Evolutionary conservation across 2,329 filamentous ascomycete species (phyloP), one percentile per base, ranked within the genome.

Genomic region (Stachybotrys chlorohalonatus): DNA sequence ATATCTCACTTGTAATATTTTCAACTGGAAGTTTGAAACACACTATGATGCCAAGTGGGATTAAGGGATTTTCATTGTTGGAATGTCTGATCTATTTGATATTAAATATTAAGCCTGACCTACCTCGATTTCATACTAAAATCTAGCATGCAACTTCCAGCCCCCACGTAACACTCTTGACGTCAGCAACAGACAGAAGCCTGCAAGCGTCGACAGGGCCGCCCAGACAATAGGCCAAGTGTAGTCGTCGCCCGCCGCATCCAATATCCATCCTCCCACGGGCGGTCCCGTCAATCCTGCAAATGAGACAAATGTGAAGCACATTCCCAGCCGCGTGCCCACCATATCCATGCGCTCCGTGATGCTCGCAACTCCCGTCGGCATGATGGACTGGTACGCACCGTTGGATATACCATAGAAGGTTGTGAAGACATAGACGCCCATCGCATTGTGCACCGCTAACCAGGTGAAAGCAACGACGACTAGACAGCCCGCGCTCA

Each of bases 251-350:
- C 16, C 24, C 30, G 30, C 30, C 5, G 45, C 52, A 1, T 60
- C 55, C 51, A 64, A 58, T 0, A 64, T 39, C 1, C 59, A 13
- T 0, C 73, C 73, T 0, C 73, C 73, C 17, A 74, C 65, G 0
- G 73, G 72, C 4, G 71, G 70, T 0, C 72, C 72, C 0, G 72
- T 72, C 13, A 75, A 53, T 0, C 70, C 66, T 1, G 69, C 70
- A 49, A 74, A 63, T 0, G 70, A 72, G 7, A 65, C 61, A 6
- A 75, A 65, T 48, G 61, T 67, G 11, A 75, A 75, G 1, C 67
- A 70, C 72, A 75, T 75, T 8, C 72, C 72, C 13, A 75, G 61
- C 30, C 73, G 62, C 1, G 72, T 72, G 0, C 72, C 72, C 1
- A 73, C 64, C 2, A 63, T 72, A 31, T 73, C 68, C 7, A 75